These are phyloP conservation scores for Streptanthus diversifolius DNA, from an alignment of 345 rosid genomes.

Conservation along the genomic window DNA sequence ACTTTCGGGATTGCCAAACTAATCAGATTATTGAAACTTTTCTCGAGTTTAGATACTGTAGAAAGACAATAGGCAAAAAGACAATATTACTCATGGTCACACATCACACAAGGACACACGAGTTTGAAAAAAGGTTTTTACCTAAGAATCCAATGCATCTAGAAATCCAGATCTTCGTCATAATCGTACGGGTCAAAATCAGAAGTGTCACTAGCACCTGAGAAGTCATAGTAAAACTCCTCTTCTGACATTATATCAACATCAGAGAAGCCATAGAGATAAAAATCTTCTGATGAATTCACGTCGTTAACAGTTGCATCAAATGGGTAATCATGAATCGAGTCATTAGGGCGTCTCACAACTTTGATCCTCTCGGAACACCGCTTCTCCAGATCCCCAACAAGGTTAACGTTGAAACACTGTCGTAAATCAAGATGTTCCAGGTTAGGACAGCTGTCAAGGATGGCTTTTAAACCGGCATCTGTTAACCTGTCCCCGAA, in stretches of 20 bases:
- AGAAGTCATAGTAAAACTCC: slow-evolving; percentile 35
- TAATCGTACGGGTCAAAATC: slow-evolving; percentile 17
- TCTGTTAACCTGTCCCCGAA: slow-evolving; percentile 54
- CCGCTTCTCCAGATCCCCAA: slow-evolving; percentile 43
- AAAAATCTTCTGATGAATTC: slow-evolving; percentile 34
- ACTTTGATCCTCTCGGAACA: slow-evolving; percentile 46
- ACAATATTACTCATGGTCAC: background rate
- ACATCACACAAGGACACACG: background rate
- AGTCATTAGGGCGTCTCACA: slow-evolving; percentile 48
- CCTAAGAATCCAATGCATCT: background rate
- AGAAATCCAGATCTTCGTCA: background rate
- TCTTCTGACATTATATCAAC: slow-evolving; percentile 41
- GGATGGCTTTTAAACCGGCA: slow-evolving; percentile 56
- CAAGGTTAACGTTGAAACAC: slow-evolving; percentile 49
- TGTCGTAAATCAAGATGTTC: slow-evolving; percentile 68
- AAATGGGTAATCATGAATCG: slow-evolving; percentile 45
- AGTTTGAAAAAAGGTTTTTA: background rate
- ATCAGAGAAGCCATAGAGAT: slow-evolving; percentile 40
- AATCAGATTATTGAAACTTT: background rate
- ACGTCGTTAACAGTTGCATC: slow-evolving; percentile 7
- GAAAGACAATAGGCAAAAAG: background rate
- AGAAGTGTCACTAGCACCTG: slow-evolving; percentile 30
- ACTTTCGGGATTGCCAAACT: slow-evolving; percentile 36
- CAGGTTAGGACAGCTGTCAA: slow-evolving; percentile 54
- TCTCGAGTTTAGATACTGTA: background rate